Evolutionary conservation across 306 rosid species (phyloP).

Genomic region (Hippophae tibetana): DNA sequence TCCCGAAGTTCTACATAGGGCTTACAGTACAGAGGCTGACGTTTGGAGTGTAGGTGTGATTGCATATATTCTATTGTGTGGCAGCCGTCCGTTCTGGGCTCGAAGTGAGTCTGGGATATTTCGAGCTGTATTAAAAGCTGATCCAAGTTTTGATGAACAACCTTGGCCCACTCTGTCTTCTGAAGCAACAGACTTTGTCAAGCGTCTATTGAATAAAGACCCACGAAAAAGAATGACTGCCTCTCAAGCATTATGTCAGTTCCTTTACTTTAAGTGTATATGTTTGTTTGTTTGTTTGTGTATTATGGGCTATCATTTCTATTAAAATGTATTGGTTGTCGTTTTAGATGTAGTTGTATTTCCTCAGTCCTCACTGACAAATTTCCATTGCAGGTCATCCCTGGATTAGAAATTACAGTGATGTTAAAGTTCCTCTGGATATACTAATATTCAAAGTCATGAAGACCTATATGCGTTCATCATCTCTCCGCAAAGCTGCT

Average conservation of each 20-base stretch:
- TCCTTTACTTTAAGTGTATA: conserved; percentile 9
- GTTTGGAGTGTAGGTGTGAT: conserved; percentile 94
- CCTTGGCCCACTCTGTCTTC: conserved; percentile 89
- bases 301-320: too few relatives aligned
- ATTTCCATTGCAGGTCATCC: conserved; percentile 68
- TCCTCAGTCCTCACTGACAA: conserved; percentile 21
- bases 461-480: conserved; percentile 79
- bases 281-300: background rate
- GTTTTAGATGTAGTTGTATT: conserved; percentile 7
- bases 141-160: conserved; percentile 74
- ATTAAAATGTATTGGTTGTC: too few relatives aligned
- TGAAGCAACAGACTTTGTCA: conserved; percentile 76
- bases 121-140: conserved; percentile 80
- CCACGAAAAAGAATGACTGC: conserved; percentile 92
- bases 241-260: conserved; percentile 76
- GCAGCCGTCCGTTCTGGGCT: conserved; percentile 99
- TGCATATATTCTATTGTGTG: conserved; percentile 85
- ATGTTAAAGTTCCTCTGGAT: conserved; percentile 66
- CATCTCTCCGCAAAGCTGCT: conserved; percentile 81
- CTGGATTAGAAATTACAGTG: conserved; percentile 58
- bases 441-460: conserved; percentile 74
- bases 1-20: conserved; percentile 89
- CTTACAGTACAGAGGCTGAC: conserved; percentile 87
- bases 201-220: conserved; percentile 74
- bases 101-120: conserved; percentile 92